Conservation (phyloP, 129 eudicot species). For the Saposhnikovia divaricata region DNA sequence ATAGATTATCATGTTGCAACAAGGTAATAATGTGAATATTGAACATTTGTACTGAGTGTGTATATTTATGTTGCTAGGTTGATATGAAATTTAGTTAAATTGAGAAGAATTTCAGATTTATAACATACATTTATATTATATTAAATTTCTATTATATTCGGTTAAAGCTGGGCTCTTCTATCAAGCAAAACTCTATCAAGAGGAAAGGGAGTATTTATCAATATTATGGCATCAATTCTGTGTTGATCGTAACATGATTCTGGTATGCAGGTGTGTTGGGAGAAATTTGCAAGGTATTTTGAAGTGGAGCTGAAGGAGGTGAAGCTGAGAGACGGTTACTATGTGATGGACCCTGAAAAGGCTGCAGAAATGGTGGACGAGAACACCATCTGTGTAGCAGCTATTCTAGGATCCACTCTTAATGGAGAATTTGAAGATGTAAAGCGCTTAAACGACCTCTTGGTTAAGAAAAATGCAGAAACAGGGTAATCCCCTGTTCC, state of each 20-base stretch:
- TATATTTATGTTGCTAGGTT: too few species aligned
- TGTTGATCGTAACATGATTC: neutral
- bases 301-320: constrained; percentile 39
- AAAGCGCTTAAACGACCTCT: constrained; percentile 59
- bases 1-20: too few species aligned
- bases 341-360: constrained; percentile 73
- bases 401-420: constrained; percentile 79
- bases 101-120: too few species aligned
- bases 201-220: neutral
- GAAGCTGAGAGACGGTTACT: constrained; percentile 60
- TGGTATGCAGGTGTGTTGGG: constrained; percentile 11
- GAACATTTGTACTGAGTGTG: too few species aligned
- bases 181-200: neutral
- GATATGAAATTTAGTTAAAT: too few species aligned
- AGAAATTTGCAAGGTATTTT: constrained; percentile 71
- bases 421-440: constrained; percentile 88
- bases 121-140: too few species aligned
- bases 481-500: constrained; percentile 32
- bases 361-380: constrained; percentile 86
- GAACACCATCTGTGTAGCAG: constrained; percentile 86
- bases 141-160: too few species aligned
- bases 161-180: neutral
- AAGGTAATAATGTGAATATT: too few species aligned
- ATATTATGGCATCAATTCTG: neutral
- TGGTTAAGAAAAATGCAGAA: constrained; percentile 48